Evolutionary conservation across 768 basidiomycete species (phyloP).

Genomic region (Suillus americanus): DNA sequence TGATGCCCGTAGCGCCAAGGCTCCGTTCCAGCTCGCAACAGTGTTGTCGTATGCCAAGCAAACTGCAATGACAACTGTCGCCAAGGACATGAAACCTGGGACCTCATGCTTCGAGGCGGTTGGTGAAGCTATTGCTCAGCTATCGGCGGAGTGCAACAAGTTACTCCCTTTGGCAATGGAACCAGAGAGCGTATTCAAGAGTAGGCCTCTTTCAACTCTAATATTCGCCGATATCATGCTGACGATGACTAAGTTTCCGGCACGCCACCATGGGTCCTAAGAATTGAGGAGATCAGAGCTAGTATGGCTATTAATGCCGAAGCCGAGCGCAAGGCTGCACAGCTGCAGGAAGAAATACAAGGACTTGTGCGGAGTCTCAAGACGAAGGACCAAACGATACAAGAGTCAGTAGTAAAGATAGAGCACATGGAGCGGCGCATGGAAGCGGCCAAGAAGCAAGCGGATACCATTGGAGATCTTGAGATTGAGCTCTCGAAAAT

Average conservation of each 20-base stretch:
- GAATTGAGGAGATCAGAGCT: slow-evolving; percentile 82
- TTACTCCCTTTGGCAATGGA: slow-evolving; percentile 74
- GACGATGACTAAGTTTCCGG: slow-evolving; percentile 54
- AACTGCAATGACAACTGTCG: slow-evolving; percentile 68
- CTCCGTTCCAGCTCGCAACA: slow-evolving; percentile 71
- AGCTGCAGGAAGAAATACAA: slow-evolving; percentile 88
- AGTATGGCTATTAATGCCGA: slow-evolving; percentile 85
- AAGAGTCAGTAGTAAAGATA: slow-evolving; percentile 89
- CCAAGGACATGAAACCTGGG: slow-evolving; percentile 64
- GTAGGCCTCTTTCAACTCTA: slow-evolving; percentile 42
- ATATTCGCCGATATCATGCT: neutral
- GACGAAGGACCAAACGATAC: slow-evolving; percentile 85
- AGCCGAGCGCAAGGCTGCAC: slow-evolving; percentile 83
- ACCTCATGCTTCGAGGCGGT: slow-evolving; percentile 78
- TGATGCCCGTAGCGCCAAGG: slow-evolving; percentile 76
- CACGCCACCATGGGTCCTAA: slow-evolving; percentile 80
- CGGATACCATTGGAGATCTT: slow-evolving; percentile 78
- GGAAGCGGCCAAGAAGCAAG: slow-evolving; percentile 89
- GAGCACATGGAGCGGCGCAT: slow-evolving; percentile 93
- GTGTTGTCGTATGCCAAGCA: slow-evolving; percentile 73
- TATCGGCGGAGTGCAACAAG: slow-evolving; percentile 69
- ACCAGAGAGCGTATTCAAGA: slow-evolving; percentile 72
- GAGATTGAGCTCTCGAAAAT: slow-evolving; percentile 79
- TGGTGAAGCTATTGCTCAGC: slow-evolving; percentile 61
- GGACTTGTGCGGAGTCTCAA: slow-evolving; percentile 82